Conservation (phyloP, 768 basidiomycete genomes). For the Mycena belliarum region DNA sequence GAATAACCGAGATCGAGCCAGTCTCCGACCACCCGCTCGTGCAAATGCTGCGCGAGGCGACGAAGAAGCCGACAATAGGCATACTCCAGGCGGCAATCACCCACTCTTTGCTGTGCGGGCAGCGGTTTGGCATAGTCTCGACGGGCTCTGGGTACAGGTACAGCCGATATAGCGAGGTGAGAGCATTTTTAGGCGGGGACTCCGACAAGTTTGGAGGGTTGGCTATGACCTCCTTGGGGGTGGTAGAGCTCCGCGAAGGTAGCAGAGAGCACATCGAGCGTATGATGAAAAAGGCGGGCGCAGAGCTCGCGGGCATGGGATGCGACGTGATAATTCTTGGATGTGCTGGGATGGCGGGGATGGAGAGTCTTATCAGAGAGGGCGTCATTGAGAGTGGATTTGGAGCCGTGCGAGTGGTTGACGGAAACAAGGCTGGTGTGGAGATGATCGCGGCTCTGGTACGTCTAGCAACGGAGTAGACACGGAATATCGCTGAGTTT, state of each 20-base stretch:
- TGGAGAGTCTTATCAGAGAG: constrained; percentile 33
- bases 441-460: constrained; percentile 35
- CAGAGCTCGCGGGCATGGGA: constrained; percentile 31
- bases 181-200: constrained; percentile 33
- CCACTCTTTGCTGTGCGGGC: constrained; percentile 34
- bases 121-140: constrained; percentile 40
- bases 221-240: constrained; percentile 33
- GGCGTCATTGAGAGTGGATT: constrained; percentile 31
- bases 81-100: constrained; percentile 38
- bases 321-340: constrained; percentile 40
- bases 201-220: constrained; percentile 39
- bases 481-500: no score
- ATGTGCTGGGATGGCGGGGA: constrained; percentile 42
- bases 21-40: constrained; percentile 41
- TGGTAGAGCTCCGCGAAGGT: constrained; percentile 35
- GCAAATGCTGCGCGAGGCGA: constrained; percentile 34
- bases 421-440: constrained; percentile 41
- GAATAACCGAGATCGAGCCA: constrained; percentile 7
- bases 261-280: constrained; percentile 30
- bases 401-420: constrained; percentile 31
- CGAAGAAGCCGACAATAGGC: constrained; percentile 34
- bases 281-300: constrained; percentile 32
- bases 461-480: constrained; percentile 21
- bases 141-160: constrained; percentile 38
- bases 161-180: constrained; percentile 34